Percentiles rank a stretch among this genome's conserved stretches.
These are phyloP conservation scores for Abrus pulchellus DNA, from an alignment of 306 rosid genomes.

Conservation along the genomic window DNA sequence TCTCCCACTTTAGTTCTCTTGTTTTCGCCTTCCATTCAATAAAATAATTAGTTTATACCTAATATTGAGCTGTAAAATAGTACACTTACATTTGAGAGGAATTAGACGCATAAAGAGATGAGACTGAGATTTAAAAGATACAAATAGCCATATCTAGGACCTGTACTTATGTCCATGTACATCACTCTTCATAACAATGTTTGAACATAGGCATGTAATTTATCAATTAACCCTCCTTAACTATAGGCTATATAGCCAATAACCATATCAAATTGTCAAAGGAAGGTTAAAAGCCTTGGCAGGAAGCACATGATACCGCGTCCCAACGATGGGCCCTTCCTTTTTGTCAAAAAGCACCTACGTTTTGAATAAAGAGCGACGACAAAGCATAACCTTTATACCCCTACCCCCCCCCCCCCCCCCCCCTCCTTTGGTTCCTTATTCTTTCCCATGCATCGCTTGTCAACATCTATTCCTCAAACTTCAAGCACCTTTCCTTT, in stretches of 20 bases:
- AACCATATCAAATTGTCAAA: slow-evolving; percentile 16
- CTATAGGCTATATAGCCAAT: background rate
- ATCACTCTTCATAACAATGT: slow-evolving; percentile 6
- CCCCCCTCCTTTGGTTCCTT: slow-evolving; percentile 47
- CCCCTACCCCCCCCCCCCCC: slow-evolving; percentile 40
- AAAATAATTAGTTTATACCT: background rate
- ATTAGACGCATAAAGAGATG: background rate
- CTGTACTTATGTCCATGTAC: slow-evolving; percentile 3
- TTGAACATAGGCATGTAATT: slow-evolving; percentile 20
- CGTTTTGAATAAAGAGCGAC: slow-evolving; percentile 69
- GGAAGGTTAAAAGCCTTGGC: slow-evolving; percentile 45
- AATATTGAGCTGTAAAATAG: background rate
- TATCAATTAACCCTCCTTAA: slow-evolving; percentile 30
- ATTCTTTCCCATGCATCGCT: slow-evolving; percentile 52
- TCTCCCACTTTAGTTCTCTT: slow-evolving; percentile 2
- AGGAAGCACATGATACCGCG: slow-evolving; percentile 73
- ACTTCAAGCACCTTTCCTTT: slow-evolving; percentile 49
- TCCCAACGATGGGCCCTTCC: slow-evolving; percentile 52
- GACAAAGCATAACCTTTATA: slow-evolving; percentile 73
- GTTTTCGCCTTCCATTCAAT: slow-evolving; percentile 2
- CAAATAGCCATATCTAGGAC: background rate
- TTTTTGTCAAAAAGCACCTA: slow-evolving; percentile 64
- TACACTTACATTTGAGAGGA: background rate
- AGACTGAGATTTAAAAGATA: slow-evolving; percentile 13
- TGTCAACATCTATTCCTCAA: slow-evolving; percentile 56